Evolutionary conservation across 2,329 filamentous ascomycete species (phyloP).

Genomic region (Ramichloridium luteum): DNA sequence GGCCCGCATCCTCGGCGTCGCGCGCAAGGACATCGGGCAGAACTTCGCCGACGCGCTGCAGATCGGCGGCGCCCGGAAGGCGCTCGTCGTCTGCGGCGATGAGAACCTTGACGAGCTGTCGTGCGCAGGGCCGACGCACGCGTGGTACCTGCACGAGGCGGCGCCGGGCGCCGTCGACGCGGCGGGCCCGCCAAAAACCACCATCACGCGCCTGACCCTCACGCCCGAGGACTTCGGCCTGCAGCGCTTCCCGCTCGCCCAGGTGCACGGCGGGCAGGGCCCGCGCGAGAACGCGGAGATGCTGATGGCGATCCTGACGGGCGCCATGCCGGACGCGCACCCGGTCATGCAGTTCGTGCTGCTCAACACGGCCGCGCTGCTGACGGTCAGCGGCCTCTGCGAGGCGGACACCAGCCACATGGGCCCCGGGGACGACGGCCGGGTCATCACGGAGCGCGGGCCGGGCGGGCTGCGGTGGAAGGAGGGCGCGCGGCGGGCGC

Average conservation of each 20-base stretch:
- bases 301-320: conserved; percentile 61
- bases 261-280: conserved; percentile 74
- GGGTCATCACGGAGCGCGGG: conserved; percentile 68
- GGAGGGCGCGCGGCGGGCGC: conserved; percentile 76
- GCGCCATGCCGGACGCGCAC: conserved; percentile 60
- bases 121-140: conserved; percentile 76
- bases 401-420: conserved; percentile 70
- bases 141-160: conserved; percentile 51
- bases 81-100: conserved; percentile 80
- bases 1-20: conserved; percentile 85
- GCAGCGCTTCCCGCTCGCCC: conserved; percentile 55
- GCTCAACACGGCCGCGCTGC: conserved; percentile 80
- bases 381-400: conserved; percentile 76
- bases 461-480: conserved; percentile 88
- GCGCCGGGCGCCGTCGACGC: conserved; percentile 27
- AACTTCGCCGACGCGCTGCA: conserved; percentile 79
- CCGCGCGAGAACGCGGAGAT: conserved; percentile 81
- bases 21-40: conserved; percentile 71
- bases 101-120: conserved; percentile 94
- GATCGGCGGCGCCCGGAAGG: conserved; percentile 66
- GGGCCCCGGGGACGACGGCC: conserved; percentile 67
- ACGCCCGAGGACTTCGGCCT: conserved; percentile 81
- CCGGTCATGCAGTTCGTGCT: conserved; percentile 88
- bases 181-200: conserved; percentile 35
- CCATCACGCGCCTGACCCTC: conserved; percentile 65